These are phyloP conservation scores for Hyaloperonospora brassicae DNA, from an alignment of 352 stramenopile genomes.

Conservation along the genomic window DNA sequence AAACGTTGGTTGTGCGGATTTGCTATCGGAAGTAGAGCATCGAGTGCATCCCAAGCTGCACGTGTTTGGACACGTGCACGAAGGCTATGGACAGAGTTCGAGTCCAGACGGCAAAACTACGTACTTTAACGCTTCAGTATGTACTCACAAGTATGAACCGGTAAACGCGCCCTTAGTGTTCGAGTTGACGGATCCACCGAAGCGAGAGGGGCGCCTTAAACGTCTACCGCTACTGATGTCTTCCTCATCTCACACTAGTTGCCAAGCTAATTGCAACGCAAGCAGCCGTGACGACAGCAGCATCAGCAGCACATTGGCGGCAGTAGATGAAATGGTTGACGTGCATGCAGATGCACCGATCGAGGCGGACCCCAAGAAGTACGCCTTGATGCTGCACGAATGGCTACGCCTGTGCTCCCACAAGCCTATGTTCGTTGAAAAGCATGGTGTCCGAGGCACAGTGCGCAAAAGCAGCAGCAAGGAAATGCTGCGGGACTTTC, in stretches of 20 bases:
- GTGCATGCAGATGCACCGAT: constrained; percentile 6
- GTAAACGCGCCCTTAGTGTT: constrained; percentile 63
- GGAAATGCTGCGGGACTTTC: constrained; percentile 43
- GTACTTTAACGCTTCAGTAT: constrained; percentile 83
- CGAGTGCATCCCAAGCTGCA: constrained; percentile 66
- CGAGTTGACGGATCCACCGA: constrained; percentile 27
- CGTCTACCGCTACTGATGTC: not conserved
- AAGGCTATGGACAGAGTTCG: constrained; percentile 67
- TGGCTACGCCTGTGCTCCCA: constrained; percentile 56
- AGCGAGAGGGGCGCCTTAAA: constrained; percentile 19
- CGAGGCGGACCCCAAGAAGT: constrained; percentile 23
- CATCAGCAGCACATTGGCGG: too few species aligned
- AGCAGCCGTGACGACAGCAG: constrained; percentile 24
- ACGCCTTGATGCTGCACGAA: constrained; percentile 52
- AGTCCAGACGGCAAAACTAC: constrained; percentile 64
- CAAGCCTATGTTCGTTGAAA: constrained; percentile 42
- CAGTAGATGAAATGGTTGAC: constrained; percentile 13
- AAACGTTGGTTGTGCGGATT: constrained; percentile 64
- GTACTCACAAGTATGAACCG: constrained; percentile 68
- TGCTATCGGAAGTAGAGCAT: constrained; percentile 59
- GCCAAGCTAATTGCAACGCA: constrained; percentile 18
- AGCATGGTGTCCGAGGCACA: constrained; percentile 12
- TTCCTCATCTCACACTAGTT: not conserved
- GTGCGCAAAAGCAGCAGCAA: too few species aligned
- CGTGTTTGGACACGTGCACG: constrained; percentile 89